These are phyloP conservation scores for Kingdonia uniflora DNA, from an alignment of 164 flowering plant species.

Conservation along the genomic window DNA sequence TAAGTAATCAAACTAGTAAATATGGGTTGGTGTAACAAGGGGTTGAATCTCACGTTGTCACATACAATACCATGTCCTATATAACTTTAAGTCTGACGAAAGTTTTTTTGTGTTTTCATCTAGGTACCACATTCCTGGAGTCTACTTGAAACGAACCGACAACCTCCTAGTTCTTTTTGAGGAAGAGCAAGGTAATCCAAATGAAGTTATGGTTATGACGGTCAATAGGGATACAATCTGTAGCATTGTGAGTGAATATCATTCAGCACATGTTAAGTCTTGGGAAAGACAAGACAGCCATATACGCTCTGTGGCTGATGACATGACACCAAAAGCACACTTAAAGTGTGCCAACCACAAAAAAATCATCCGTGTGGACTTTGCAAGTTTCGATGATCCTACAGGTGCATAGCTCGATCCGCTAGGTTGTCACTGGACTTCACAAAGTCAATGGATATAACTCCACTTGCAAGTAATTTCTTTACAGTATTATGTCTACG, in stretches of 20 bases:
- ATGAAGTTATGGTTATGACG: constrained; percentile 21
- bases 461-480: no score
- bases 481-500: no score
- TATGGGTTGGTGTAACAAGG: no score
- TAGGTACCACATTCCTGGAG: constrained; percentile 76
- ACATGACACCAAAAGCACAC: constrained; percentile 12
- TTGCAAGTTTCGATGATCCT: constrained; percentile 1
- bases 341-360: constrained; percentile 1
- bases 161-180: constrained; percentile 77
- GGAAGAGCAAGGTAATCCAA: constrained; percentile 50
- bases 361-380: not conserved
- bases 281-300: constrained; percentile 33
- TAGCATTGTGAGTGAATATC: constrained; percentile 35
- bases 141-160: constrained; percentile 48
- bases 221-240: constrained; percentile 69
- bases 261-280: constrained; percentile 42
- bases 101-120: not conserved
- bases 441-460: no score
- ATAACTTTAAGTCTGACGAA: not conserved
- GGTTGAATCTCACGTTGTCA: not conserved
- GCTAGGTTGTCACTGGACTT: no score
- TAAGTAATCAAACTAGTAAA: constrained; percentile 31
- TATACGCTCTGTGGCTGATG: constrained; percentile 26
- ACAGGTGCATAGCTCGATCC: no score
- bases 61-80: not conserved